Evolutionary conservation across 2,329 filamentous ascomycete species (phyloP).

Genomic region (Chaetothyriales sp.): DNA sequence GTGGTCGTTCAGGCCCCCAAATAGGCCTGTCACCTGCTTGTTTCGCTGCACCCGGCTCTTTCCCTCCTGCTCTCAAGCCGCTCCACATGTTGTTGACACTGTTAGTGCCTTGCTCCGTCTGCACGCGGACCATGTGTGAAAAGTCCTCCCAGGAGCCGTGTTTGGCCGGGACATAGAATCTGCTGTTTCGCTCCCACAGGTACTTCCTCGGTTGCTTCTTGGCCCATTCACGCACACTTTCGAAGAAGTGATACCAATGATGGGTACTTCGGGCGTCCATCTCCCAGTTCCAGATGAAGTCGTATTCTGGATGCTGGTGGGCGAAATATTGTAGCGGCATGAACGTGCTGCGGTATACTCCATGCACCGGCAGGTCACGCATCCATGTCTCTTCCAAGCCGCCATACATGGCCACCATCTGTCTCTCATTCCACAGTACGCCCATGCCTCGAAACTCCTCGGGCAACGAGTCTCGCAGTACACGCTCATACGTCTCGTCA

Average conservation of each 20-base stretch:
- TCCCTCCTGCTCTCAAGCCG: slow-evolving; percentile 22
- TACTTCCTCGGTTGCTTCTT: slow-evolving; percentile 61
- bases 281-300: slow-evolving; percentile 90
- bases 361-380: slow-evolving; percentile 63
- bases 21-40: slow-evolving; percentile 46
- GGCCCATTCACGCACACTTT: slow-evolving; percentile 54
- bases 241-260: slow-evolving; percentile 64
- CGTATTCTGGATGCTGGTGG: slow-evolving; percentile 73
- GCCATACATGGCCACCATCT: slow-evolving; percentile 83
- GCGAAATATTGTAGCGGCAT: slow-evolving; percentile 95
- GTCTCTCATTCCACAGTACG: slow-evolving; percentile 83
- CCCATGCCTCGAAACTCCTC: slow-evolving; percentile 78
- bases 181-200: slow-evolving; percentile 63
- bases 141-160: slow-evolving; percentile 73
- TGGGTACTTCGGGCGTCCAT: slow-evolving; percentile 85
- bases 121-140: slow-evolving; percentile 58
- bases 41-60: slow-evolving; percentile 17
- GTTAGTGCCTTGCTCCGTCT: slow-evolving; percentile 54
- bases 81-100: slow-evolving; percentile 55
- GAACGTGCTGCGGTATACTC: slow-evolving; percentile 79
- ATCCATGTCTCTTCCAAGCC: slow-evolving; percentile 66
- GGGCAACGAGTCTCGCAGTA: slow-evolving; percentile 56
- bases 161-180: slow-evolving; percentile 62
- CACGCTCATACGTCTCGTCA: slow-evolving; percentile 52
- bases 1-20: slow-evolving; percentile 69